Evolutionary conservation across 1,284 basidiomycete genomes (phyloP).

Genomic region (Cryptococcus depauperatus): DNA sequence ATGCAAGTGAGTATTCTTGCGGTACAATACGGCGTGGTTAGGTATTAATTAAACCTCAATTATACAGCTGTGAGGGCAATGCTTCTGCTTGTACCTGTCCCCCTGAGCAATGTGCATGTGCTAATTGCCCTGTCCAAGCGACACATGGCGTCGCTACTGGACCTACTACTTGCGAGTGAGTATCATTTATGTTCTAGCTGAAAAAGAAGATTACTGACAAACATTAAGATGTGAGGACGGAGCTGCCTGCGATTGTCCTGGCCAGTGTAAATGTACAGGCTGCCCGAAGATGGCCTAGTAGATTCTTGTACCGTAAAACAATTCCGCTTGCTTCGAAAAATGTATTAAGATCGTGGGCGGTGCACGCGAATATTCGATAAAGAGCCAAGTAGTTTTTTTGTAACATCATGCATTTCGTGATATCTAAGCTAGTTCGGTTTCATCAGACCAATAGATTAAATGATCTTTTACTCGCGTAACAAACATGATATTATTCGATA

Average conservation of each 20-base stretch:
- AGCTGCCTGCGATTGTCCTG: conserved; percentile 1
- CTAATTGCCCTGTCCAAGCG: conserved; percentile 12
- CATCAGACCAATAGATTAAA: too few relatives aligned
- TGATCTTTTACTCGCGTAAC: too few relatives aligned
- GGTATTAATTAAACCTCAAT: not conserved
- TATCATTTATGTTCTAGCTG: not conserved
- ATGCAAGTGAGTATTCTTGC: conserved; percentile 3
- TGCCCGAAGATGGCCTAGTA: conserved; percentile 8
- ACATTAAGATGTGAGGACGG: not conserved
- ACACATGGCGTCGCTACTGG: not conserved
- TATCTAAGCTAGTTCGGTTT: too few relatives aligned
- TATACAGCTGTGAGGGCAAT: not conserved
- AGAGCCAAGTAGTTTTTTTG: too few relatives aligned
- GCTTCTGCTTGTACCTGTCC: conserved; percentile 15
- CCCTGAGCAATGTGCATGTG: conserved; percentile 24
- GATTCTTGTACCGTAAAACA: too few relatives aligned
- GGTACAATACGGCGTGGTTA: not conserved
- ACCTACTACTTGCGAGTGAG: conserved; percentile 5
- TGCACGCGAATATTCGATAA: too few relatives aligned
- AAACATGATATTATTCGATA: too few relatives aligned
- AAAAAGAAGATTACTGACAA: not conserved
- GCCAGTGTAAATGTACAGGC: conserved; percentile 9
- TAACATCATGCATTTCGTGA: too few relatives aligned
- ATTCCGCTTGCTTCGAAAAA: too few relatives aligned
- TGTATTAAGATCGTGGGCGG: too few relatives aligned